Evolutionary conservation across 805 yeast species (phyloP).

Genomic region (Hemisphaericaspora nanyangensis): DNA sequence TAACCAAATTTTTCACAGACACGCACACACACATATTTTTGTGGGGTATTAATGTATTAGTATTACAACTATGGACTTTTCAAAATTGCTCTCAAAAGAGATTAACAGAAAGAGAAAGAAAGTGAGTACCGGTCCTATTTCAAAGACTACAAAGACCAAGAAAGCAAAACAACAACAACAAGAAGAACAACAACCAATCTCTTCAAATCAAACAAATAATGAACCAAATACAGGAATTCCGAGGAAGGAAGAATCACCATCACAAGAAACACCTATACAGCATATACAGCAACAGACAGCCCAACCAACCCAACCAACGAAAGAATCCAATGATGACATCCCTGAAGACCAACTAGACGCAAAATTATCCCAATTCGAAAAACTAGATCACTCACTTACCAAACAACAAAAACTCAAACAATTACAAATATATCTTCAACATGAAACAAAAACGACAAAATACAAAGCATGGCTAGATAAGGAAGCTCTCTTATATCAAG

Average conservation of each 20-base stretch:
- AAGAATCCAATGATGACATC: background rate
- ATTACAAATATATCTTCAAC: conserved; percentile 7
- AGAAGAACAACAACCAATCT: too few relatives aligned
- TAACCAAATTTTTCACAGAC: too few relatives aligned
- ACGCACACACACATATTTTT: too few relatives aligned
- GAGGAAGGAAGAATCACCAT: too few relatives aligned
- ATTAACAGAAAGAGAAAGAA: conserved; percentile 42
- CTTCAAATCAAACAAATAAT: too few relatives aligned
- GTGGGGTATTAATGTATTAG: too few relatives aligned
- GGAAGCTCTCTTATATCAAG: conserved; percentile 8
- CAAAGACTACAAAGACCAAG: conserved; percentile 7
- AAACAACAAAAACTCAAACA: conserved; percentile 14
- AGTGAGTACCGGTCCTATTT: conserved; percentile 10
- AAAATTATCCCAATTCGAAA: conserved; percentile 7
- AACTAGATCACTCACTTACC: conserved; percentile 8
- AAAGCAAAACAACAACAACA: too few relatives aligned
- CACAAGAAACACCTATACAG: too few relatives aligned
- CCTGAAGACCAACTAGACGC: conserved; percentile 5
- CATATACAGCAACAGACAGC: too few relatives aligned
- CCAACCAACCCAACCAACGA: too few relatives aligned
- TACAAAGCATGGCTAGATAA: conserved; percentile 9
- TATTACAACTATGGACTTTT: conserved; percentile 50
- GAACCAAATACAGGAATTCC: too few relatives aligned
- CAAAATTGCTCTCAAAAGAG: conserved; percentile 44
- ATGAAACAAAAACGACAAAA: conserved; percentile 7